phyloP scores from a whole-genome alignment of 148 eudicot species.

The Fallopia convolvulus region DNA sequence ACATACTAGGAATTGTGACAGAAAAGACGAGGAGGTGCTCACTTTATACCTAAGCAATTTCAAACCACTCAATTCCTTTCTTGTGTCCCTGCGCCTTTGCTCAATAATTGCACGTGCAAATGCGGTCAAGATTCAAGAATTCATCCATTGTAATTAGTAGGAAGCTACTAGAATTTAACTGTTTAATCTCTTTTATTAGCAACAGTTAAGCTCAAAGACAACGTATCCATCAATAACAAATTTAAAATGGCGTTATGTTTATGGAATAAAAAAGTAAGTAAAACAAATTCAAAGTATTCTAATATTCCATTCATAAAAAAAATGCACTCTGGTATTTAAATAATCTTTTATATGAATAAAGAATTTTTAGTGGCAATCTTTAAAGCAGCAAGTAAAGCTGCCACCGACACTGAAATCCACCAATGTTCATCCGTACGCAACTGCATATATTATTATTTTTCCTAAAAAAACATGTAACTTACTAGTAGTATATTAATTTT shows the following conservation, averaged over 20 bases:
- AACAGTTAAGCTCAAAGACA: too few species aligned
- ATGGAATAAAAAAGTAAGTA: too few species aligned
- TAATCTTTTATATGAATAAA: neutral
- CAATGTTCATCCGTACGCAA: neutral
- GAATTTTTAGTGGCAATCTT: too few species aligned
- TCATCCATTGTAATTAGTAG: too few species aligned
- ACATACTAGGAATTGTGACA: neutral
- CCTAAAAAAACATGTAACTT: neutral
- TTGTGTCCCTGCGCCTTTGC: neutral
- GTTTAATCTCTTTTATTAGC: neutral
- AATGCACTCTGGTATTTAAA: neutral
- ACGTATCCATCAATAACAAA: too few species aligned
- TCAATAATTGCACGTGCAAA: slow-evolving; percentile 6
- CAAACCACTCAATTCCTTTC: neutral
- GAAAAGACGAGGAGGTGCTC: neutral
- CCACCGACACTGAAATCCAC: slow-evolving; percentile 11
- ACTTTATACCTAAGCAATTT: neutral
- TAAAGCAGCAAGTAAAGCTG: neutral
- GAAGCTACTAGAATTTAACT: neutral
- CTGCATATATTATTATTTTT: neutral
- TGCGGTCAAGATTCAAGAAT: neutral
- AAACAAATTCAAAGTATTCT: too few species aligned
- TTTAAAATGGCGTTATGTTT: too few species aligned
- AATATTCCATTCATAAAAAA: neutral
- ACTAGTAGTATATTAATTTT: neutral